Percentiles rank a stretch among this genome's conserved stretches.
phyloP scores from a whole-genome alignment of 306 rosid species.

The Lagenaria siceraria region DNA sequence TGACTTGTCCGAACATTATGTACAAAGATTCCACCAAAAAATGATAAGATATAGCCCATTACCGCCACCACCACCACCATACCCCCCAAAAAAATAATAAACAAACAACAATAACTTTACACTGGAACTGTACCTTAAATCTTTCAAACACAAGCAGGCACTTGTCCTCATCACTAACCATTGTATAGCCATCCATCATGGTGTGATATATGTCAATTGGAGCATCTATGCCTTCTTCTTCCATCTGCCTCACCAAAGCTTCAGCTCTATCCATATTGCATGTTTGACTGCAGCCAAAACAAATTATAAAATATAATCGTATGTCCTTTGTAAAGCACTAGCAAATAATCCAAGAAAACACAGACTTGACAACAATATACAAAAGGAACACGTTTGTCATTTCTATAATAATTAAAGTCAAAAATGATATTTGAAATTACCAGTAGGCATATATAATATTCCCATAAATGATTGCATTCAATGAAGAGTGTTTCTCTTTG shows the following conservation, averaged over 20 bases:
- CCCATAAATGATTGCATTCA: constrained; percentile 83
- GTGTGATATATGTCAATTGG: constrained; percentile 88
- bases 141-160: constrained; percentile 83
- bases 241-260: constrained; percentile 92
- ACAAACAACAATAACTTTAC: neutral
- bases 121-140: constrained; percentile 57
- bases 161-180: constrained; percentile 71
- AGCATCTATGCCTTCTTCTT: constrained; percentile 97
- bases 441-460: constrained; percentile 85
- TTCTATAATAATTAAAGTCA: neutral
- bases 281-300: constrained; percentile 43
- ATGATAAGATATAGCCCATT: neutral
- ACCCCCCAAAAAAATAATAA: no score
- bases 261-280: constrained; percentile 75
- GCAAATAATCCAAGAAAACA: neutral
- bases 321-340: neutral
- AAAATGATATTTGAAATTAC: constrained; percentile 31
- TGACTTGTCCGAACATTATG: neutral
- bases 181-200: constrained; percentile 98
- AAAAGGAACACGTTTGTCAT: neutral
- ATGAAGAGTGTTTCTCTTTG: constrained; percentile 46
- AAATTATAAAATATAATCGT: neutral
- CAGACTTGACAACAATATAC: neutral
- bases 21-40: neutral
- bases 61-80: no score